phyloP scores from a whole-genome alignment of 805 yeast genomes.

The Torulaspora gathmanii region DNA sequence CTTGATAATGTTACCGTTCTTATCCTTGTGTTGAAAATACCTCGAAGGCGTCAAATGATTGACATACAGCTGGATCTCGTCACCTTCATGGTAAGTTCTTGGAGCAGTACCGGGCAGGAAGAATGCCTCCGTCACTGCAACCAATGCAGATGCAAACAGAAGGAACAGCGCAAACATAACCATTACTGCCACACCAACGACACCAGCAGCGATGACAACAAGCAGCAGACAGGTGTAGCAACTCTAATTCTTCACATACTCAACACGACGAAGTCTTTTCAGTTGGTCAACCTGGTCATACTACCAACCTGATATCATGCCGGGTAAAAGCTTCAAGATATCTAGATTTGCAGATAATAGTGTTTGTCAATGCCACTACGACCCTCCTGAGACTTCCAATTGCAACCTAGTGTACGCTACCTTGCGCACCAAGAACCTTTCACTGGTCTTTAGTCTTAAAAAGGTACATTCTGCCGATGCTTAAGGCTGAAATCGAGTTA shows the following conservation, averaged over 20 bases:
- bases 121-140: constrained; percentile 46
- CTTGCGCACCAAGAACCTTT: too few species aligned
- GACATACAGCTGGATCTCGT: constrained; percentile 70
- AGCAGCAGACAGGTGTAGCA: not conserved
- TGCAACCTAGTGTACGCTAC: too few species aligned
- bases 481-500: too few species aligned
- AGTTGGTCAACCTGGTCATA: not conserved
- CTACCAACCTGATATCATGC: not conserved
- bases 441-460: too few species aligned
- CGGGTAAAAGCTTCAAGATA: not conserved
- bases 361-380: not conserved
- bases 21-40: constrained; percentile 40
- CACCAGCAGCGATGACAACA: not conserved
- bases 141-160: constrained; percentile 6
- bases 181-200: not conserved
- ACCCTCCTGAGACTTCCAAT: not conserved
- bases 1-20: constrained; percentile 37
- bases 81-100: constrained; percentile 72
- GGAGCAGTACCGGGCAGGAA: constrained; percentile 97
- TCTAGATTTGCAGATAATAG: not conserved
- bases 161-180: not conserved
- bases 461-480: too few species aligned
- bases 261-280: not conserved
- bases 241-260: not conserved
- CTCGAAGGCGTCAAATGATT: constrained; percentile 85